Percentiles rank a stretch among this genome's conserved stretches.
Conservation (phyloP, 179 eudicot species). For the Gypsophila paniculata region DNA sequence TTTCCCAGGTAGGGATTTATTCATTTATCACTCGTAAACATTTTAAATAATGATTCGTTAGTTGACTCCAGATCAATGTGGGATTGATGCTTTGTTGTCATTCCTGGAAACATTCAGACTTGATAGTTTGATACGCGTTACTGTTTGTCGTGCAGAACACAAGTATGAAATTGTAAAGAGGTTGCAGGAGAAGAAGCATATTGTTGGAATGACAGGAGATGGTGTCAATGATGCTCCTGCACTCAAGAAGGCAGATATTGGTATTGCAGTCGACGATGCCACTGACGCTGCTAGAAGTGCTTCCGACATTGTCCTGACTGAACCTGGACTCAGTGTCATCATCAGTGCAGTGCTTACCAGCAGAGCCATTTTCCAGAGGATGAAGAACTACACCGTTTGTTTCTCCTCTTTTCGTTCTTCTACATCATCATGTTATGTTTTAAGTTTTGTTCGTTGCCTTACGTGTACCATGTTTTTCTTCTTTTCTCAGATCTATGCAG, state of each 20-base stretch:
- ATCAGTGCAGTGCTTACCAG: slow-evolving; percentile 67
- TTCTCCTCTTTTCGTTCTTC: background rate
- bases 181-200: slow-evolving; percentile 63
- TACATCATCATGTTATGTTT: background rate
- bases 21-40: no score
- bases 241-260: slow-evolving; percentile 60
- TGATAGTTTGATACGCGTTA: background rate
- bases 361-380: slow-evolving; percentile 67
- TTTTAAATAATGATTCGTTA: no score
- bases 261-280: slow-evolving; percentile 67
- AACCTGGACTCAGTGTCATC: slow-evolving; percentile 68
- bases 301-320: slow-evolving; percentile 68
- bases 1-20: slow-evolving; percentile 47
- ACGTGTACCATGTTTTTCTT: background rate
- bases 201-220: slow-evolving; percentile 74
- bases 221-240: slow-evolving; percentile 78
- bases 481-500: slow-evolving; percentile 55
- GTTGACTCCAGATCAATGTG: no score
- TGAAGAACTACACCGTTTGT: slow-evolving; percentile 67
- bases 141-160: slow-evolving; percentile 39
- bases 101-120: background rate
- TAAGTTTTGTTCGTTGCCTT: background rate
- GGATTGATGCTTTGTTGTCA: no score
- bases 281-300: slow-evolving; percentile 76
- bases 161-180: slow-evolving; percentile 63